A percentile compares a stretch with the other conserved stretches of the same genome.
Conservation (phyloP, 305 asterid genomes). For the Fraxinus platypoda region DNA sequence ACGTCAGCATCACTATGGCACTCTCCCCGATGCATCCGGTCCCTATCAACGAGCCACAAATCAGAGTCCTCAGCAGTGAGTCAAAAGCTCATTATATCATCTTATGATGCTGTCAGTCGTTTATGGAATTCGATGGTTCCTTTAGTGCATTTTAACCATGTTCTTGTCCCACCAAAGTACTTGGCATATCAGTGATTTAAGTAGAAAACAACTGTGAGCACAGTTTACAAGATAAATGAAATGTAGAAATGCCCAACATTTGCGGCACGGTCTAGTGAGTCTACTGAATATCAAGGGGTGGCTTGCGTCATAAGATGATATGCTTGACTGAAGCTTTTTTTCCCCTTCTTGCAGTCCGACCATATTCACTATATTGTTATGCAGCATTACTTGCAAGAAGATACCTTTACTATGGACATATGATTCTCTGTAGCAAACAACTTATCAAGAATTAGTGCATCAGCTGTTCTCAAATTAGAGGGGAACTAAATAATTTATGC, state of each 20-base stretch:
- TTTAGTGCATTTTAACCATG: background rate
- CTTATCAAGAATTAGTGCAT: background rate
- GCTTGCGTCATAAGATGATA: background rate
- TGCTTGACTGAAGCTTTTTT: background rate
- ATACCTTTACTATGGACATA: background rate
- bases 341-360: background rate
- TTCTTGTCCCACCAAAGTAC: background rate
- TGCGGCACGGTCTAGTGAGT: background rate
- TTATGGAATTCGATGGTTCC: background rate
- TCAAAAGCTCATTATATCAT: constrained; percentile 21
- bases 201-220: background rate
- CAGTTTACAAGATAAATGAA: background rate
- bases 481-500: background rate
- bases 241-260: background rate
- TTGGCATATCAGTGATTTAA: background rate
- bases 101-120: background rate
- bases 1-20: constrained; percentile 81
- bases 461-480: background rate
- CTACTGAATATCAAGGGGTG: background rate
- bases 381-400: background rate
- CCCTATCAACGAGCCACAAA: constrained; percentile 56
- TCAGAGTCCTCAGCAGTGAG: constrained; percentile 67
- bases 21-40: constrained; percentile 64
- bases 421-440: background rate
- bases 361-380: background rate